Base-by-base conservation (phyloP, 768 basidiomycete species). In the Phaeolepiota aurea region DNA sequence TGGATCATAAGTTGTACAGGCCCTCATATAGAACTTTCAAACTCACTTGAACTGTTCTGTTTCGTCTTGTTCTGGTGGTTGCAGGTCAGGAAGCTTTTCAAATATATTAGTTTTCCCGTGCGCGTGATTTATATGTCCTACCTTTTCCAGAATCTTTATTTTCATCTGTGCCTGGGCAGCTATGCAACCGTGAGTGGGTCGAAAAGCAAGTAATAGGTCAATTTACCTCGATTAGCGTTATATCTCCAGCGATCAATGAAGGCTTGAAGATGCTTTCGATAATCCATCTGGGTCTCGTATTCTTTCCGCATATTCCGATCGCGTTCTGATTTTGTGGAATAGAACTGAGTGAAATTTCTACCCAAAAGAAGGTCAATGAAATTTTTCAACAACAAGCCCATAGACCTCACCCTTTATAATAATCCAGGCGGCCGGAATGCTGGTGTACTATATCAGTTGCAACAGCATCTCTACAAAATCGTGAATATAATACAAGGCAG, bases 241-340 rank as follows among this genome's bases (percentile, higher is more conserved):
- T 97, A 97, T 52, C 94, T 73, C 96, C 96, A 99, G 40, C 91
- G 74, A 53, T 98, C 96, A 51, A 99, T 97, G 66, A 96, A 99
- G 0, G 94, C 92, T 57, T 98, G 94, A 20, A 98, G 64, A 66
- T 96, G 90, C 53, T 87, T 86, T 41, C 96, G 76, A 57, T 98
- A 98, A 7, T 87, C 84, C 76, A 96, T 81, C 62, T 99, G 96
- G 0, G 90, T 71, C 22, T 98, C 94, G 60, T 98, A 99, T 59
- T 98, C 94, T 62, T 91, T 92, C 31, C 78, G 79, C 61, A 93
- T 65, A 54, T 92, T 92, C 44, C 81, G 79, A 51, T 91, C 87
- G 19, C 96, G 83, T 55, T 98, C 96, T 3, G 85, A 87, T 64
- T 98, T 97, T 15, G 94, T 98, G 1, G 94, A 93, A 58, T 99